Evolutionary conservation across 768 basidiomycete species (phyloP).

Genomic region (Amanita muscaria): DNA sequence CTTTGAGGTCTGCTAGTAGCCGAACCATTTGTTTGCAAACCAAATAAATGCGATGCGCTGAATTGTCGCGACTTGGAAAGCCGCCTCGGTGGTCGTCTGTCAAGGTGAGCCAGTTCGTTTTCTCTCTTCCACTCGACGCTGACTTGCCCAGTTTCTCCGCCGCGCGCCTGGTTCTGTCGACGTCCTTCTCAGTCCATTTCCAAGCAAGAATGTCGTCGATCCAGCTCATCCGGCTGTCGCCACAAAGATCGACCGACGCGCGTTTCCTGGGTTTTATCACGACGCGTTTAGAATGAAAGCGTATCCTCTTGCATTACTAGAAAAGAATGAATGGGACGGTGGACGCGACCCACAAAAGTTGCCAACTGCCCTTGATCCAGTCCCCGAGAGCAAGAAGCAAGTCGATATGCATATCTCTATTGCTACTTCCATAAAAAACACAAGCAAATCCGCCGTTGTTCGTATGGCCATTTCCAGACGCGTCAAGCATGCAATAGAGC

Average conservation of each 20-base stretch:
- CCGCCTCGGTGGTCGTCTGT: conserved; percentile 1
- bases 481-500: conserved; percentile 30
- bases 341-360: background rate
- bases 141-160: conserved; percentile 4
- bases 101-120: conserved; percentile 1
- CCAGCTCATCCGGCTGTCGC: conserved; percentile 7
- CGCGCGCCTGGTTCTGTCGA: conserved; percentile 1
- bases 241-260: background rate
- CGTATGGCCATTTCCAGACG: conserved; percentile 23
- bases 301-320: conserved; percentile 7
- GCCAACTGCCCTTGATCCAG: conserved; percentile 1
- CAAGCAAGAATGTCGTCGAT: conserved; percentile 1
- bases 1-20: background rate
- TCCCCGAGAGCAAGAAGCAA: conserved; percentile 1
- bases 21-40: background rate
- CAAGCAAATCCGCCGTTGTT: conserved; percentile 22
- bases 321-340: background rate
- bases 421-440: conserved; percentile 26
- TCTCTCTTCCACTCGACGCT: background rate
- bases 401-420: conserved; percentile 9
- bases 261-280: conserved; percentile 3
- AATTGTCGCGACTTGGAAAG: background rate
- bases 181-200: background rate
- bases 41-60: background rate
- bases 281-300: conserved; percentile 4